Conservation (phyloP, 805 yeast species). For the Cyberlindnera mycetangii region DNA sequence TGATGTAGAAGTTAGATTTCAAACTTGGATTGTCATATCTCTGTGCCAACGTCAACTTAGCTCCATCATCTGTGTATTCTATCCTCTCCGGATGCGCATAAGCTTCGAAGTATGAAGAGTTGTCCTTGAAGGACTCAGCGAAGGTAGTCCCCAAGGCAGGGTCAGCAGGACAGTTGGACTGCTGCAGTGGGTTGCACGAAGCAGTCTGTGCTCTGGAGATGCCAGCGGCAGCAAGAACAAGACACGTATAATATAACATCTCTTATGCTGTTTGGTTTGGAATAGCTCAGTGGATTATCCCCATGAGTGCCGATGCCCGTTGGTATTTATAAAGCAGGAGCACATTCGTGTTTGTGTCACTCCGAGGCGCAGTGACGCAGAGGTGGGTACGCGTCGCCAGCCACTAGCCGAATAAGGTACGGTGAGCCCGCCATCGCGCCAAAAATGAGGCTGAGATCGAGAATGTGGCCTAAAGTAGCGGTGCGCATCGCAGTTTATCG, state of each 20-base stretch:
- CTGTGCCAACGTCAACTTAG: constrained; percentile 53
- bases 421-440: neutral
- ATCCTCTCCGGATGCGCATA: constrained; percentile 42
- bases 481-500: neutral
- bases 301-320: too few relatives aligned
- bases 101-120: constrained; percentile 42
- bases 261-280: too few relatives aligned
- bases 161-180: constrained; percentile 42
- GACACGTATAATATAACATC: neutral
- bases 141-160: constrained; percentile 61
- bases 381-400: neutral
- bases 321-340: neutral
- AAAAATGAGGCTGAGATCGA: neutral
- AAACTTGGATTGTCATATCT: constrained; percentile 77
- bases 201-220: constrained; percentile 19
- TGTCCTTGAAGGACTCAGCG: constrained; percentile 47
- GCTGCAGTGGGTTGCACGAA: constrained; percentile 44
- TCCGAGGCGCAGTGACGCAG: neutral
- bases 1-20: constrained; percentile 74
- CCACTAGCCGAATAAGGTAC: neutral
- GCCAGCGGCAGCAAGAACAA: constrained; percentile 3
- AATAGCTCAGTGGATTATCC: too few relatives aligned
- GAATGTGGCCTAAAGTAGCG: neutral
- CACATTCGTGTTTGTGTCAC: neutral
- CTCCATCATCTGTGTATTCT: constrained; percentile 54